These are phyloP conservation scores for Penicillium decumbens DNA, from an alignment of 2,329 filamentous ascomycete species.

Conservation along the genomic window DNA sequence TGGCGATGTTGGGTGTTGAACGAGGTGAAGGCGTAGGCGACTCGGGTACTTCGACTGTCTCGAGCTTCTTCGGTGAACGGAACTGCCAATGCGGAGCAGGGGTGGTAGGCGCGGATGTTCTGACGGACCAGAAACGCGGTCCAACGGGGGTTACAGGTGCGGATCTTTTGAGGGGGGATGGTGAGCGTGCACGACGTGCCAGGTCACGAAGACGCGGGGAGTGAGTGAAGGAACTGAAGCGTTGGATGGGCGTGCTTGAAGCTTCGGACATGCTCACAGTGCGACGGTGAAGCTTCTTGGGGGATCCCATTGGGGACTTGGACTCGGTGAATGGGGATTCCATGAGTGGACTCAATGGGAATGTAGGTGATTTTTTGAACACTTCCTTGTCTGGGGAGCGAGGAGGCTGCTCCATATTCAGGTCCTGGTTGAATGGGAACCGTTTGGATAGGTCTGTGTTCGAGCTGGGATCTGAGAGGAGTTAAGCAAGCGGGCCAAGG, in stretches of 20 bases:
- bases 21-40: not conserved
- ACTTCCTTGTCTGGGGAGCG: not conserved
- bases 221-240: not conserved
- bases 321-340: not conserved
- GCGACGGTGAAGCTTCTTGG: too few species aligned
- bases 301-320: too few species aligned
- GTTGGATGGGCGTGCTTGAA: not conserved
- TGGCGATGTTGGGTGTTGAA: slow-evolving; percentile 18
- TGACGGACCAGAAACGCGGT: not conserved
- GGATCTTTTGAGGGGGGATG: not conserved
- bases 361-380: not conserved
- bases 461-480: not conserved
- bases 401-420: slow-evolving; percentile 6
- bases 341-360: not conserved
- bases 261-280: too few species aligned
- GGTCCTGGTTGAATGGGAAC: slow-evolving; percentile 25
- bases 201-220: slow-evolving; percentile 6
- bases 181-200: slow-evolving; percentile 3
- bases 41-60: not conserved
- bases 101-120: not conserved
- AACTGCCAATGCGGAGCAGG: not conserved
- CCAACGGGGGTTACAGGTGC: not conserved
- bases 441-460: slow-evolving; percentile 16
- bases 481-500: not conserved
- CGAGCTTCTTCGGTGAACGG: not conserved